These are phyloP conservation scores for Cladosporium colombiae DNA, from an alignment of 2,329 filamentous ascomycete species.

Conservation along the genomic window DNA sequence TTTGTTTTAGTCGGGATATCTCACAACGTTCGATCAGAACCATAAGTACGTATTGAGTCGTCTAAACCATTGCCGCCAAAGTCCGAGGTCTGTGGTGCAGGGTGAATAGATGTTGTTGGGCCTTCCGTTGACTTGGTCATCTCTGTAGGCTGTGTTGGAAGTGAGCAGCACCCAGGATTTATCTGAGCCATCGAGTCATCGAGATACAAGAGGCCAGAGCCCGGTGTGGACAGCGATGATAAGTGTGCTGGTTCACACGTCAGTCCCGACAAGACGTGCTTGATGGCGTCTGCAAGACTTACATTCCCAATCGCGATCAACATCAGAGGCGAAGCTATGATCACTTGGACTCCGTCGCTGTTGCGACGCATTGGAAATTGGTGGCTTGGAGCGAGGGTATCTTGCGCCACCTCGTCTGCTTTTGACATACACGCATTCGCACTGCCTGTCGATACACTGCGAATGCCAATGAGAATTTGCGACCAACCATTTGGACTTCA, in stretches of 20 bases:
- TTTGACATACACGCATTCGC: slow-evolving; percentile 17
- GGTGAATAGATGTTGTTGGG: not conserved
- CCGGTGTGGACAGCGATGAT: slow-evolving; percentile 6
- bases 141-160: slow-evolving; percentile 4
- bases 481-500: not conserved
- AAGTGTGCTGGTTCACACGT: not conserved
- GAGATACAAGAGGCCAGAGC: slow-evolving; percentile 3
- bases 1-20: not conserved
- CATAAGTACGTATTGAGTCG: not conserved
- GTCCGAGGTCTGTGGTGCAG: not conserved
- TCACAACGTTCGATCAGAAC: not conserved
- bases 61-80: not conserved
- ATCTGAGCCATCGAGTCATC: not conserved
- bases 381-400: slow-evolving; percentile 7
- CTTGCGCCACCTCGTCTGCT: slow-evolving; percentile 16
- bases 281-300: not conserved
- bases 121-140: not conserved
- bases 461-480: not conserved
- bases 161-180: slow-evolving; percentile 1
- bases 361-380: not conserved
- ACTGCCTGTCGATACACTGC: slow-evolving; percentile 11
- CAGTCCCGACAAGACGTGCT: not conserved
- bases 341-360: slow-evolving; percentile 6
- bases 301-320: slow-evolving; percentile 14
- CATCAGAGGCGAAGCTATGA: not conserved